Evolutionary conservation across 805 yeast species (phyloP), one percentile per base, ranked within the genome.

Genomic region (Pichia exigua): DNA sequence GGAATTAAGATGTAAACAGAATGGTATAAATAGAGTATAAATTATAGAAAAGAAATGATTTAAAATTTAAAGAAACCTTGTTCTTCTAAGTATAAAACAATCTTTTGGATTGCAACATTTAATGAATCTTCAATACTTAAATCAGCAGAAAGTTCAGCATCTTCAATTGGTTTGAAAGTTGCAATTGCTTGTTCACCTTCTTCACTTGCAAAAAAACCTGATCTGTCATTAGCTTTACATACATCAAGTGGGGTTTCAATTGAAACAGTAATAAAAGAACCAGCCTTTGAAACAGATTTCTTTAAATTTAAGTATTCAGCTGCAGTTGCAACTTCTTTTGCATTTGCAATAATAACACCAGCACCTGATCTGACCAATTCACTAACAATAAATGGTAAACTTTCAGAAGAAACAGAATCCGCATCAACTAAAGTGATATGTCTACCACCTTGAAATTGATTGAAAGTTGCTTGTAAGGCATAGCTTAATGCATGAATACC

Each of bases 291-390:
- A 35, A 77, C 69, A 26, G 67, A 62, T 52, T 70, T 69, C 54
- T 73, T 72, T 30, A 78, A 76, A 17, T 56, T 54, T n/a, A 67
- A 62, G 42, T 79, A 69, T 54, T 75, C 73, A 44, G 67, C 68
- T 42, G 70, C 68, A 38, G 72, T 70, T 12, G 76, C 72, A 28
- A 82, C 77, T 52, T 72, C 66, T 24, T 64, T 55, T 12, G 63
- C 53, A 49, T 82, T 77, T 17, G 84, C 79, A 47, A 86, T 77
- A 57, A 91, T 85, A 42, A 92, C 92, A 60, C 96, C 98, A 11
- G 96, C 74, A 52, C 97, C 97, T n/a, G 97, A 81, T 65, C 87
- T 82, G 43, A 85, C 85, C 59, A 89, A 74, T 70, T 90, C 92
- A 52, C 82, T 76, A 45, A 87, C 78, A 53, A 87, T 80, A 60